Evolutionary conservation across 2,329 filamentous ascomycete species (phyloP).

Genomic region (Stagonosporopsis chrysanthemi): DNA sequence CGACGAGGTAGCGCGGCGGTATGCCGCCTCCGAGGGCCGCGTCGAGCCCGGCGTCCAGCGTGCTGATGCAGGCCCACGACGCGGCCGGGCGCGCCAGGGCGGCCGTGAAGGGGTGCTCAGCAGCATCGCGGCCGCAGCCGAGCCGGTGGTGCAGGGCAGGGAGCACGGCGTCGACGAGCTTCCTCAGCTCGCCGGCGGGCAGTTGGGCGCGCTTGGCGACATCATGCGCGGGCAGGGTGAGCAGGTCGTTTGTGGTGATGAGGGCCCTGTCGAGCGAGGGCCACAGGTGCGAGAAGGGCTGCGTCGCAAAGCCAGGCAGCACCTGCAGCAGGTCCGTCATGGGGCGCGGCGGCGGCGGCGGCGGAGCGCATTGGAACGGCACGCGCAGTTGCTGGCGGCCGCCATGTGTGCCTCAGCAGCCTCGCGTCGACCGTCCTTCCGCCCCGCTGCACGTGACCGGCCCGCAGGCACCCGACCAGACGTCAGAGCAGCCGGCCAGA

Average conservation of each 20-base stretch:
- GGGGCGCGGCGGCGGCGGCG: background rate
- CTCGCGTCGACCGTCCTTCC: too few relatives aligned
- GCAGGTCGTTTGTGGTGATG: constrained; percentile 81
- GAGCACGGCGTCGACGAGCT: constrained; percentile 72
- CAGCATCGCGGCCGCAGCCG: constrained; percentile 49
- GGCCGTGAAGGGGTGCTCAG: constrained; percentile 27
- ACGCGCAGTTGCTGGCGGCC: too few relatives aligned
- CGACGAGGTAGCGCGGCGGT: constrained; percentile 80
- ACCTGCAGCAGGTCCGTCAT: constrained; percentile 89
- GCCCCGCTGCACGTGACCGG: background rate
- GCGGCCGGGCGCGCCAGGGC: constrained; percentile 25
- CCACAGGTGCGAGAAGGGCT: constrained; percentile 76
- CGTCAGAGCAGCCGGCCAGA: background rate
- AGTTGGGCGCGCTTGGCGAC: constrained; percentile 86
- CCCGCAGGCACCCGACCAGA: background rate
- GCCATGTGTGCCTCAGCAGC: too few relatives aligned
- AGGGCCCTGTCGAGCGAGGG: constrained; percentile 79
- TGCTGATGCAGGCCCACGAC: constrained; percentile 71
- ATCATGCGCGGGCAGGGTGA: constrained; percentile 82
- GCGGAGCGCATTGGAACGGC: too few relatives aligned
- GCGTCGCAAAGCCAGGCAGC: constrained; percentile 78
- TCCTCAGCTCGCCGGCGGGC: constrained; percentile 80
- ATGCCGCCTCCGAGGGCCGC: constrained; percentile 77
- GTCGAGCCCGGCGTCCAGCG: constrained; percentile 78
- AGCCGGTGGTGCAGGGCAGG: constrained; percentile 71